Base-by-base conservation (phyloP, 495 filamentous ascomycete genomes). In the Podospora pseudocomata region DNA sequence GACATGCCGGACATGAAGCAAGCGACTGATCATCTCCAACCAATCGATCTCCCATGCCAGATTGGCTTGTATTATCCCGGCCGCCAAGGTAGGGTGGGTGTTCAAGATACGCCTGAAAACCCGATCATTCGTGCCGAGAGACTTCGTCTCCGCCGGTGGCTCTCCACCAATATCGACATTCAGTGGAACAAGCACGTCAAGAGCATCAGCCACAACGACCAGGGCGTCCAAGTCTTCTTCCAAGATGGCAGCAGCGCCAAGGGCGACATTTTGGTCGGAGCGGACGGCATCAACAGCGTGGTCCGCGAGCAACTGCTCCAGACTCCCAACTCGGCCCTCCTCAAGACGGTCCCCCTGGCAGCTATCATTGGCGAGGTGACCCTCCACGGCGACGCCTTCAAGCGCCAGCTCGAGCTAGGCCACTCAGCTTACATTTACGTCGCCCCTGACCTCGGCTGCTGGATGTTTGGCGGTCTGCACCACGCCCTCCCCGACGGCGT, bases 211-310 rank as follows among this genome's bases (percentile, higher is more conserved):
- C 65, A 80, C 18, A 60, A 32, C 20, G 55, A 67, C 15, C 63
- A 69, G 5, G 60, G 30, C 0, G 73, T 77, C 11, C 72, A 72
- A n/a, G 69, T 76, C 13, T 39, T 72, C 58, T 80, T 78, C 63
- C 59, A 77, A 26, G 78, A 84, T 61, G 84, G 83, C 0, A 70
- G 67, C 26, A 71, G 72, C 0, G 77, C 76, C 53, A 69, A 69
- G 16, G 84, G 84, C 4, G 76, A 80, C 68, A 73, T 86, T 44
- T 76, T 86, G 5, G 72, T 86, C 20, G 84, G 83, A 6, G 81
- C 79, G 11, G 85, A 86, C 64, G 84, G 85, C 0, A 74, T 82
- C 34, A 79, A 82, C 64, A 82, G 78, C 32, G 70, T 68, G 74
- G 74, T 71, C 18, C 67, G 74, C 3, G 72, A 71, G 58, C 79